Conservation (phyloP, 495 filamentous ascomycete genomes). For the Podospora anserina region DNA sequence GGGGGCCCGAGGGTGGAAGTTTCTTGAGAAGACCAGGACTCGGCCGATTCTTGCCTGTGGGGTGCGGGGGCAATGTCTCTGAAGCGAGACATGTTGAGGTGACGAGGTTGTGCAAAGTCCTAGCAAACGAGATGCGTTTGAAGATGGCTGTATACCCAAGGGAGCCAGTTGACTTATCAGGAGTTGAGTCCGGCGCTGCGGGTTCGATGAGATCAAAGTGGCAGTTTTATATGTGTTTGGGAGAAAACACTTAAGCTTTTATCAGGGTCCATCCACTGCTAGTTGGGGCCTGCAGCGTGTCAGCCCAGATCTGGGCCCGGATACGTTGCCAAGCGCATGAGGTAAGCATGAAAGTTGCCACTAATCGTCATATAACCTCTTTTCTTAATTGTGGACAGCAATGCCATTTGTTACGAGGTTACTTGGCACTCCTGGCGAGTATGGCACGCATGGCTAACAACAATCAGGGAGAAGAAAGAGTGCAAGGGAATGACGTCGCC, state of each 20-base stretch:
- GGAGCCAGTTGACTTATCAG: background rate
- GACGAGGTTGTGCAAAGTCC: background rate
- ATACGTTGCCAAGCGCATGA: no score
- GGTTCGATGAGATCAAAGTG: background rate
- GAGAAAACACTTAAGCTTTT: background rate
- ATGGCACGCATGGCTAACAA: no score
- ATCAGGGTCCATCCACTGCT: background rate
- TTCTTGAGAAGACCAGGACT: background rate
- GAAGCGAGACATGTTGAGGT: background rate
- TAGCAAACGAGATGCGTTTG: background rate
- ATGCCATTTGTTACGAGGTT: no score
- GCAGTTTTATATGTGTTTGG: no score
- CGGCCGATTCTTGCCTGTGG: background rate
- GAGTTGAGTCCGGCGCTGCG: background rate
- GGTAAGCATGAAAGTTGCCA: no score
- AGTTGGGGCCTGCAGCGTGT: background rate
- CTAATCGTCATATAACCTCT: no score
- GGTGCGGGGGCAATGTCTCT: slow-evolving; percentile 4
- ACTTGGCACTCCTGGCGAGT: no score
- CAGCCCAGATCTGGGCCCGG: background rate
- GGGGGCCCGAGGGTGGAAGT: background rate
- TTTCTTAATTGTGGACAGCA: no score
- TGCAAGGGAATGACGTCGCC: no score
- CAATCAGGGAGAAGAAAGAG: no score
- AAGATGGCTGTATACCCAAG: background rate